phyloP scores from a whole-genome alignment of 208 protist genomes.

The Balamuthia mandrillaris region DNA sequence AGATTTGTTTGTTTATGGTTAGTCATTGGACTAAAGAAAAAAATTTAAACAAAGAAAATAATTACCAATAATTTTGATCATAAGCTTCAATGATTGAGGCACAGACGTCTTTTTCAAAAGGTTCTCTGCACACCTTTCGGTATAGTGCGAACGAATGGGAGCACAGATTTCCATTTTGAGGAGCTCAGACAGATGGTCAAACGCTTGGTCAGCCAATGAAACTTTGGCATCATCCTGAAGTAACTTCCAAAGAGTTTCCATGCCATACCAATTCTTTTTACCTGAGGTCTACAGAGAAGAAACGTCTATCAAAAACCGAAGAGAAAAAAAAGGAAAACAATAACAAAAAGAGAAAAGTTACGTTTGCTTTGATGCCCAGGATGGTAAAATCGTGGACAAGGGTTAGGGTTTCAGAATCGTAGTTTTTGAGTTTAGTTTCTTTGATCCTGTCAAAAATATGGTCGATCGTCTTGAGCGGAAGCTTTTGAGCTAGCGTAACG shows the following conservation, averaged over 20 bases:
- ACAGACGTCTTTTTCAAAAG: conserved; percentile 33
- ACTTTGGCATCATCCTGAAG: neutral
- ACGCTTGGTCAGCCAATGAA: conserved; percentile 3
- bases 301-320: too few relatives aligned
- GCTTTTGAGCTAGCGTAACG: conserved; percentile 4
- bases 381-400: conserved; percentile 40
- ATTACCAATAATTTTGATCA: conserved; percentile 49
- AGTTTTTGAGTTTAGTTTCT: conserved; percentile 4
- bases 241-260: conserved; percentile 51
- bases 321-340: neutral
- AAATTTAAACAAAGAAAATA: too few relatives aligned
- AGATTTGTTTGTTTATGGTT: neutral
- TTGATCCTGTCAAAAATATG: conserved; percentile 24
- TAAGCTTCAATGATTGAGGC: conserved; percentile 43
- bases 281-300: neutral
- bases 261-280: conserved; percentile 50
- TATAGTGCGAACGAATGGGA: conserved; percentile 12
- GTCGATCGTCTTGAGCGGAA: conserved; percentile 32
- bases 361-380: conserved; percentile 32
- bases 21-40: too few relatives aligned
- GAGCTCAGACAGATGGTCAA: conserved; percentile 28
- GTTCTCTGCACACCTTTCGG: conserved; percentile 48
- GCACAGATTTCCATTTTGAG: conserved; percentile 33
- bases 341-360: neutral
- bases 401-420: conserved; percentile 22